Evolutionary conservation across 2,329 filamentous ascomycete species (phyloP).

Genomic region (Pyricularia pennisetigena): DNA sequence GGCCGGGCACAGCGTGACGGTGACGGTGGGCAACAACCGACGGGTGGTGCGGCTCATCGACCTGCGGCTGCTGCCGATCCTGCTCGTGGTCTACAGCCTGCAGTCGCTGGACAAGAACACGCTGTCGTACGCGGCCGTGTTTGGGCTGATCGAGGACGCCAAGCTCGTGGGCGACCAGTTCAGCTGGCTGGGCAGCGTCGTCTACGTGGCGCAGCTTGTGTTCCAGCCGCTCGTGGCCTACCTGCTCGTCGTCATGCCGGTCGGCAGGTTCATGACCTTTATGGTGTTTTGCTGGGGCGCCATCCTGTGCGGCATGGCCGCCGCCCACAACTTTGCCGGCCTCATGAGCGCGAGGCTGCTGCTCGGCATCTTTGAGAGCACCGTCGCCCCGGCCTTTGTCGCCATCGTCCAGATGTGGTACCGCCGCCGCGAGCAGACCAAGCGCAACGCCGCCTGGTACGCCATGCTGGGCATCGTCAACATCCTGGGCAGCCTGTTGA

Average conservation of each 20-base stretch:
- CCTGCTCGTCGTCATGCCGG: constrained; percentile 15
- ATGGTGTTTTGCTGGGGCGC: constrained; percentile 16
- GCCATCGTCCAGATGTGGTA: constrained; percentile 55
- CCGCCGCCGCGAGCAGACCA: constrained; percentile 46
- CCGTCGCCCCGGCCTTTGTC: constrained; percentile 39
- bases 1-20: constrained; percentile 20
- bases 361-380: constrained; percentile 26
- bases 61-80: constrained; percentile 36
- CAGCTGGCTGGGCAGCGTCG: constrained; percentile 20
- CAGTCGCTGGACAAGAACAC: constrained; percentile 14
- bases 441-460: constrained; percentile 48
- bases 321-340: constrained; percentile 20
- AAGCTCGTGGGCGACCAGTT: constrained; percentile 11
- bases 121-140: constrained; percentile 13
- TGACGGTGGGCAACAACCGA: constrained; percentile 42
- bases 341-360: constrained; percentile 26
- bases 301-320: constrained; percentile 15
- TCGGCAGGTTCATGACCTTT: constrained; percentile 15
- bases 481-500: constrained; percentile 45
- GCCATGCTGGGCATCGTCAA: constrained; percentile 50
- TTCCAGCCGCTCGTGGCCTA: constrained; percentile 14
- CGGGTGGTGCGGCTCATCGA: constrained; percentile 41
- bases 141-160: constrained; percentile 11
- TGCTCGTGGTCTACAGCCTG: constrained; percentile 14
- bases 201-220: constrained; percentile 24